Conservation (phyloP, 768 basidiomycete species). For the Amanita thiersii region DNA sequence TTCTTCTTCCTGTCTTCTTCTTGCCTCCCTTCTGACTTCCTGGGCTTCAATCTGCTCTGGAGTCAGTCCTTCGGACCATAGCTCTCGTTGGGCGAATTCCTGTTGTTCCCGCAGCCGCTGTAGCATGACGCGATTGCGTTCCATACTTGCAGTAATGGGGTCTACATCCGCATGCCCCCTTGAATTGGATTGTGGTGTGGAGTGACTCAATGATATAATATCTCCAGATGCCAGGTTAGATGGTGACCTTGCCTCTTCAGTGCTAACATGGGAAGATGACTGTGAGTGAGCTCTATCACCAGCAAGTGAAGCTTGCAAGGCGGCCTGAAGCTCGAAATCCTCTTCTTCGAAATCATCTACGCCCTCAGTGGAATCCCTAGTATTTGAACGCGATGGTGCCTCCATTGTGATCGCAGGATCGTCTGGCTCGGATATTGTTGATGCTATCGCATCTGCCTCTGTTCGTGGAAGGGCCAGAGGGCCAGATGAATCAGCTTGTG, state of each 20-base stretch:
- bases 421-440: slow-evolving; percentile 50
- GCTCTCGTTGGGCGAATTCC: slow-evolving; percentile 55
- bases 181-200: slow-evolving; percentile 11
- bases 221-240: no score
- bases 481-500: slow-evolving; percentile 48
- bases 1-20: slow-evolving; percentile 31
- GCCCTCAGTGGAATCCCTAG: neutral
- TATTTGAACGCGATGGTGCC: neutral
- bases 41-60: slow-evolving; percentile 23
- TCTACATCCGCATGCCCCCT: slow-evolving; percentile 31
- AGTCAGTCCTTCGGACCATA: slow-evolving; percentile 30
- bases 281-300: slow-evolving; percentile 11
- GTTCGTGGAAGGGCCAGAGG: slow-evolving; percentile 51
- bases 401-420: slow-evolving; percentile 16
- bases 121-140: slow-evolving; percentile 50
- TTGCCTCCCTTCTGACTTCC: slow-evolving; percentile 22
- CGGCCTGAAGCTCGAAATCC: slow-evolving; percentile 82
- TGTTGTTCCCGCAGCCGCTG: slow-evolving; percentile 61
- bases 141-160: slow-evolving; percentile 61
- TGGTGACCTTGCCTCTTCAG: neutral
- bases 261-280: neutral
- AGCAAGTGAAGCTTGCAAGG: slow-evolving; percentile 73
- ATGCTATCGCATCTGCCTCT: slow-evolving; percentile 66
- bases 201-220: no score
- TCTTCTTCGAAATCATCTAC: slow-evolving; percentile 62